Evolutionary conservation across 768 basidiomycete species (phyloP), one percentile per base, ranked within the genome.

Genomic region (Rhodotorula diobovata): DNA sequence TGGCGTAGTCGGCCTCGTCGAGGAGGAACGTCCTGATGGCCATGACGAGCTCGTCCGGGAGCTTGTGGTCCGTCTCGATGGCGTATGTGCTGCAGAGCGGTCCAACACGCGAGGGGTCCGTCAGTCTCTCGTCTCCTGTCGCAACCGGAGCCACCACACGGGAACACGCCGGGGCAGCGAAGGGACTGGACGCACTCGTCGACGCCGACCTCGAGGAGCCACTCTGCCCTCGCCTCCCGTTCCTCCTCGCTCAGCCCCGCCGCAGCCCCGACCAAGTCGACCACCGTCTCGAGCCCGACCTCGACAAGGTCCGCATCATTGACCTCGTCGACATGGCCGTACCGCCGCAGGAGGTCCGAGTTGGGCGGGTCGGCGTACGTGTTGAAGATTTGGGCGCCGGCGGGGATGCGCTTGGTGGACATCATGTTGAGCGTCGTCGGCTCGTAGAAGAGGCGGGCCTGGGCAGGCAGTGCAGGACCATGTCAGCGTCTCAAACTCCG

Each of bases 381-480:
- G 80, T 98, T 98, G 86, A 93, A 93, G 60, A 99, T 93, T 80
- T 98, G 94, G 73, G 90, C 89, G 2, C 91, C 92, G 25, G 84
- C 81, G 67, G 83, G 82, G 73, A 98, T 91, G 9, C 82, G 79
- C 68, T 85, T 87, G 4, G 91, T 96, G 0, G 90, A 83, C 59
- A 89, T 84, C 93, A 98, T 96, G 68, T 84, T 86, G 21, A 96
- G 82, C 35, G 82, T 81, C 23, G 83, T 81, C 60, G 87, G 84
- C 77, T 93, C 91, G 77, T 91, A 86, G 77, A 91, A 94, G 20
- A 98, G 81, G 76, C 88, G 89, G 0, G 91, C 92, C 93, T 95
- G 77, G 21, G 23, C 9, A 30, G 37, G n/a, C 25, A 58, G 57
- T 21, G 12, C 18, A 21, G 16, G 51, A 35, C 37, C 6, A 21